These are phyloP conservation scores for Trichosanthes truncata DNA, from an alignment of 306 rosid species.

Conservation along the genomic window DNA sequence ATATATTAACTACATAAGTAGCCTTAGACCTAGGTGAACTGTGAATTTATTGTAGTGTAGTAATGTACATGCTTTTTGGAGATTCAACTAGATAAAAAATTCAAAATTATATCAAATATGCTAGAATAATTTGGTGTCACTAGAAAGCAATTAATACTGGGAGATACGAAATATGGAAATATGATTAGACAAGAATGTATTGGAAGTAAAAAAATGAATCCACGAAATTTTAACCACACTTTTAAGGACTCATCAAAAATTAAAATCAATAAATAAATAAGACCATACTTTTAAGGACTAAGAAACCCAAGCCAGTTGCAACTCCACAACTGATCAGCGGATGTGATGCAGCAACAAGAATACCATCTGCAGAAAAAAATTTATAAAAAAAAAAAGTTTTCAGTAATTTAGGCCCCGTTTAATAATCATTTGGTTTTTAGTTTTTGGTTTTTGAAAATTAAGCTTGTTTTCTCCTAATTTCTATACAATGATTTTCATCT, in stretches of 20 bases:
- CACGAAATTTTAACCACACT: neutral
- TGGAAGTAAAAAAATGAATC: neutral
- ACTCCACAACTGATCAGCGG: conserved; percentile 59
- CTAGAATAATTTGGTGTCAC: neutral
- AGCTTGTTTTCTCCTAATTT: too few relatives aligned
- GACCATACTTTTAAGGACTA: conserved; percentile 52
- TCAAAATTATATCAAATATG: neutral
- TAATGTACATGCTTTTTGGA: neutral
- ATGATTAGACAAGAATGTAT: neutral
- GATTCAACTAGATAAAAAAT: neutral
- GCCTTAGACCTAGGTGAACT: neutral
- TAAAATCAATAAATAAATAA: neutral
- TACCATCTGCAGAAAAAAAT: conserved; percentile 50
- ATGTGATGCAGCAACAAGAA: conserved; percentile 57
- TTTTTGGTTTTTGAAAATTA: too few relatives aligned
- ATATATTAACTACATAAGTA: neutral
- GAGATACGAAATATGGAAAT: neutral
- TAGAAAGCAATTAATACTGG: neutral
- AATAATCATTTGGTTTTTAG: too few relatives aligned
- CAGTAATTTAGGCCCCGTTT: too few relatives aligned
- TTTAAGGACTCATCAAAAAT: neutral
- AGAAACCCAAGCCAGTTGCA: conserved; percentile 47
- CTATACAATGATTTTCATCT: too few relatives aligned
- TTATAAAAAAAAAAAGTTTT: neutral
- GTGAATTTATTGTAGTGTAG: neutral